Evolutionary conservation across 106 monocot species (phyloP).

Genomic region (Allium cepa): DNA sequence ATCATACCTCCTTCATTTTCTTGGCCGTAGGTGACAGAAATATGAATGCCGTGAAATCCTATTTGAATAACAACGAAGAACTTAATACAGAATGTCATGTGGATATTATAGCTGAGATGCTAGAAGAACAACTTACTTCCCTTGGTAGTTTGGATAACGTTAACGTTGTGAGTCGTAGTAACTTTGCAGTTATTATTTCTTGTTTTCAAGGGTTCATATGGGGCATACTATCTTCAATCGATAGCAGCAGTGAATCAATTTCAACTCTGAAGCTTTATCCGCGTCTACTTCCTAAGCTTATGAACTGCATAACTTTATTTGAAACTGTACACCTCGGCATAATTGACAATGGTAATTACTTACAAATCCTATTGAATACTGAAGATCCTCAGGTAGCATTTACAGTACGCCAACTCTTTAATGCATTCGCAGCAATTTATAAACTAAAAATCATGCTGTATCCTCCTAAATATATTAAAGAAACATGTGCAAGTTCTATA

Average conservation of each 20-base stretch:
- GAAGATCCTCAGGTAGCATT: conserved; percentile 42
- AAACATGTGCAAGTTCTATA: conserved; percentile 14
- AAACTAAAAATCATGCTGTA: conserved; percentile 32
- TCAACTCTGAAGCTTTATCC: conserved; percentile 7
- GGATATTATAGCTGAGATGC: conserved; percentile 24
- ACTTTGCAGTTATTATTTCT: conserved; percentile 40
- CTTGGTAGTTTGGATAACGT: conserved; percentile 7
- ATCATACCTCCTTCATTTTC: conserved; percentile 66
- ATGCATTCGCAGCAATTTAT: conserved; percentile 64
- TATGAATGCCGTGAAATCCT: conserved; percentile 10
- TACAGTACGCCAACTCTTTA: conserved; percentile 52
- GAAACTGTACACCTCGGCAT: conserved; percentile 51
- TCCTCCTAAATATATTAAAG: conserved; percentile 2
- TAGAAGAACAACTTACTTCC: conserved; percentile 26
- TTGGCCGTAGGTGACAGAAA: conserved; percentile 25
- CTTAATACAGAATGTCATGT: conserved; percentile 1
- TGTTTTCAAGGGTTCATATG: conserved; percentile 73
- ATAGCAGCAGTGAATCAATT: conserved; percentile 12
- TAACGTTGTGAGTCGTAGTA: conserved; percentile 24
- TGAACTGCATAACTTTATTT: conserved; percentile 26
- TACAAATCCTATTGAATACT: conserved; percentile 35
- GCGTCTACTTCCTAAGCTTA: conserved; percentile 32
- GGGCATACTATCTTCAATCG: conserved; percentile 46
- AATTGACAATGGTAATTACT: neutral
- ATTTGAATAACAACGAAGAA: conserved; percentile 11